These are phyloP conservation scores for Hawksworthiomyces lignivorus DNA, from an alignment of 2,329 filamentous ascomycete genomes.

Conservation along the genomic window DNA sequence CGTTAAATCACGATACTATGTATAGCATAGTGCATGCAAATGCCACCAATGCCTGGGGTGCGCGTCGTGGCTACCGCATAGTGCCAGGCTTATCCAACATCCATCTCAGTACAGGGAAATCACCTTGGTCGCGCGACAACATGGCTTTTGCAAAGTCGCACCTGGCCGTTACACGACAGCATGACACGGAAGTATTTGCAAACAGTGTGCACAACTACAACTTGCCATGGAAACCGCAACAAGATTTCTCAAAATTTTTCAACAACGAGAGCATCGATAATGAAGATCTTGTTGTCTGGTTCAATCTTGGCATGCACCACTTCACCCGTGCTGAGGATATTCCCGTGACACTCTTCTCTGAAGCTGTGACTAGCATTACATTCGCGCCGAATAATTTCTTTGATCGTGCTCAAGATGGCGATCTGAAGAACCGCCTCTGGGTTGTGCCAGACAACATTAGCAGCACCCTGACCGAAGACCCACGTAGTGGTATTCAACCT, in stretches of 20 bases:
- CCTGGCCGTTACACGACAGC: constrained; percentile 32
- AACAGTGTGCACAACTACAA: constrained; percentile 27
- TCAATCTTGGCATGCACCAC: constrained; percentile 46
- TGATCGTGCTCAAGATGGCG: constrained; percentile 28
- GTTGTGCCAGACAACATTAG: no score
- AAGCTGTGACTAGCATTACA: constrained; percentile 24
- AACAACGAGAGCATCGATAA: constrained; percentile 34
- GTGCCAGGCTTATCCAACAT: constrained; percentile 27
- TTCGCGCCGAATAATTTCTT: constrained; percentile 28
- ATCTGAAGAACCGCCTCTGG: constrained; percentile 28
- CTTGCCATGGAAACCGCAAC: constrained; percentile 26
- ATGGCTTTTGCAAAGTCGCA: constrained; percentile 21
- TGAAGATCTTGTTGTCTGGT: constrained; percentile 37
- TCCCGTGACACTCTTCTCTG: constrained; percentile 25
- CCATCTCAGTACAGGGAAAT: constrained; percentile 28
- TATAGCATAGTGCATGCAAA: constrained; percentile 30
- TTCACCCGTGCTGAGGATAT: constrained; percentile 33
- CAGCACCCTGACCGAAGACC: no score
- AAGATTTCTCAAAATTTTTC: constrained; percentile 36
- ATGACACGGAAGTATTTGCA: constrained; percentile 36
- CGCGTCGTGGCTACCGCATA: constrained; percentile 34
- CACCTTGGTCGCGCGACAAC: constrained; percentile 21
- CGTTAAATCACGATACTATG: constrained; percentile 29
- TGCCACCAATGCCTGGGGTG: constrained; percentile 31
- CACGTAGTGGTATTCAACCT: no score